Evolutionary conservation across 2,329 filamentous ascomycete genomes (phyloP).

Genomic region (Geosmithia putterillii): DNA sequence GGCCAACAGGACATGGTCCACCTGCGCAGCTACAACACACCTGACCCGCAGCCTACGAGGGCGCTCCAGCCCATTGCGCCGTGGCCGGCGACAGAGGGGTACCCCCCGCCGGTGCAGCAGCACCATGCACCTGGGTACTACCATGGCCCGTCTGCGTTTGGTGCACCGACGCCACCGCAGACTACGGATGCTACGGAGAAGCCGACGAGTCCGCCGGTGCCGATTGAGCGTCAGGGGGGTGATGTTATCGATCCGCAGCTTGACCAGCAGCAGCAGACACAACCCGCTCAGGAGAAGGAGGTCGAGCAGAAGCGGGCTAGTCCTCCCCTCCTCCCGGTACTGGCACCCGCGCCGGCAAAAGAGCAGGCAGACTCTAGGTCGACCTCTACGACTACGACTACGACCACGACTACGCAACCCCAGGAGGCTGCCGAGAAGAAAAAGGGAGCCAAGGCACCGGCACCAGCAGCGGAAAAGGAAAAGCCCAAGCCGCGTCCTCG

Average conservation of each 20-base stretch:
- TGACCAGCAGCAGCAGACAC: background rate
- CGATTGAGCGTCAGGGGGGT: background rate
- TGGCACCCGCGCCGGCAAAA: too few relatives aligned
- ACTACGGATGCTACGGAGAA: constrained; percentile 24
- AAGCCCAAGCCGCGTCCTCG: constrained; percentile 1
- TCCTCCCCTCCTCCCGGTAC: too few relatives aligned
- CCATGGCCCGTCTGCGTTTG: background rate
- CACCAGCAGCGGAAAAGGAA: background rate
- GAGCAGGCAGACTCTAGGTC: too few relatives aligned
- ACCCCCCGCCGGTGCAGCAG: background rate
- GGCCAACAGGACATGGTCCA: constrained; percentile 20
- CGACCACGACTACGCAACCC: too few relatives aligned
- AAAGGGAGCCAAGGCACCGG: background rate
- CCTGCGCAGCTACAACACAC: constrained; percentile 19
- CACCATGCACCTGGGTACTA: background rate
- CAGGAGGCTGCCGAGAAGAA: background rate
- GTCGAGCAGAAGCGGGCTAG: too few relatives aligned
- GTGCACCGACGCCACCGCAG: constrained; percentile 21
- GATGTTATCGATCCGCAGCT: background rate
- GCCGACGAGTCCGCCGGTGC: constrained; percentile 3
- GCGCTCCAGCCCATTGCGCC: background rate
- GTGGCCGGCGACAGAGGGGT: background rate
- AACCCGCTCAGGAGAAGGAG: too few relatives aligned
- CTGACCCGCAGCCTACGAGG: constrained; percentile 7
- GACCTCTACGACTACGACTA: too few relatives aligned